These are phyloP conservation scores for Corchorus capsularis DNA, from an alignment of 345 rosid genomes.

Conservation along the genomic window DNA sequence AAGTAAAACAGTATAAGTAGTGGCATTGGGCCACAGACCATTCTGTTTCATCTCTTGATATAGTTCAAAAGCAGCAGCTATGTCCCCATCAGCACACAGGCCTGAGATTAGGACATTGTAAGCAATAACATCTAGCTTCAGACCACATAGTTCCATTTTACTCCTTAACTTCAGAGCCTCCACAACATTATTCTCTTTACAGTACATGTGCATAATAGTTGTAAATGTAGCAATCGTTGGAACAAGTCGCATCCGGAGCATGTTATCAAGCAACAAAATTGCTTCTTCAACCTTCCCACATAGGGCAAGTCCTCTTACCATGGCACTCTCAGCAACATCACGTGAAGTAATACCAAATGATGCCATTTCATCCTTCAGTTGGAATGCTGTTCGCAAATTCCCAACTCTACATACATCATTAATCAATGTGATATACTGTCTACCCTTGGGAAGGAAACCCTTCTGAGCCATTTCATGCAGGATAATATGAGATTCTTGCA, in stretches of 20 bases:
- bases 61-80: constrained; percentile 51
- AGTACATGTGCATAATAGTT: constrained; percentile 65
- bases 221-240: constrained; percentile 84
- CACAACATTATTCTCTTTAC: constrained; percentile 48
- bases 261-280: constrained; percentile 51
- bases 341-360: constrained; percentile 38
- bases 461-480: constrained; percentile 61
- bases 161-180: constrained; percentile 61
- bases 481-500: constrained; percentile 51
- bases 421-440: constrained; percentile 54
- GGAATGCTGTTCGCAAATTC: constrained; percentile 58
- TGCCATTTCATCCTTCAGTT: constrained; percentile 72
- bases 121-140: constrained; percentile 66
- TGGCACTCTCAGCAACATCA: constrained; percentile 80
- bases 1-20: constrained; percentile 63
- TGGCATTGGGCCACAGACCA: constrained; percentile 62
- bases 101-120: constrained; percentile 82
- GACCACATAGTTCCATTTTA: constrained; percentile 50
- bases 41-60: constrained; percentile 76
- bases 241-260: constrained; percentile 54
- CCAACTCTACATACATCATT: constrained; percentile 70
- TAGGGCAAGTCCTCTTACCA: constrained; percentile 82
- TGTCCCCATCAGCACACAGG: constrained; percentile 56
- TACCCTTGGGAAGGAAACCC: constrained; percentile 51
- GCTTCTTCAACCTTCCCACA: constrained; percentile 85